phyloP scores from a whole-genome alignment of 2,329 filamentous ascomycete species.

The Ceratocystis papillata region DNA sequence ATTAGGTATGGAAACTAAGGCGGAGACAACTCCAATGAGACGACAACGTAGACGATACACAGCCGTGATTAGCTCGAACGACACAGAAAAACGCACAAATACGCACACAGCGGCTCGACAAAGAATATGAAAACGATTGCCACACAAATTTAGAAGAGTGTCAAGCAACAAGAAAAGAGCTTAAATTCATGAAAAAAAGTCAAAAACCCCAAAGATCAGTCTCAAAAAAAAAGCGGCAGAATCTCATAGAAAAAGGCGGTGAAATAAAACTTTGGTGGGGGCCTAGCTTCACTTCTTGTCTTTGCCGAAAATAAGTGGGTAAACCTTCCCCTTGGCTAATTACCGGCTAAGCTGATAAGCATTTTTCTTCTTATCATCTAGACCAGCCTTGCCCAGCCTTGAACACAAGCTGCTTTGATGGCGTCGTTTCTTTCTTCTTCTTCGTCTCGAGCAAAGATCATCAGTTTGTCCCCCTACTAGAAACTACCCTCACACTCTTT shows the following conservation, averaged over 20 bases:
- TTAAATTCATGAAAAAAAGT: background rate
- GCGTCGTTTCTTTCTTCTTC: slow-evolving; percentile 13
- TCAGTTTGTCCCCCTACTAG: background rate
- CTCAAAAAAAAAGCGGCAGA: slow-evolving; percentile 12
- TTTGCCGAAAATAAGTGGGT: background rate
- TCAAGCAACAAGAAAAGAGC: background rate
- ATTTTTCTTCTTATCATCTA: slow-evolving; percentile 1
- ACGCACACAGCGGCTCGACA: no score
- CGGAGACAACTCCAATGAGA: no score
- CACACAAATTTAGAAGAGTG: background rate
- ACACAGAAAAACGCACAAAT: no score
- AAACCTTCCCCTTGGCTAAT: background rate
- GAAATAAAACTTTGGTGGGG: slow-evolving; percentile 9
- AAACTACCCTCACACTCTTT: background rate
- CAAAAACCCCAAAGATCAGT: background rate
- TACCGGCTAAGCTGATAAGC: slow-evolving; percentile 21
- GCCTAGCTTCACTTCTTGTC: background rate
- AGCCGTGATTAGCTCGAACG: background rate
- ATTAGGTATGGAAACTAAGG: no score
- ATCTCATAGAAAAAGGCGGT: slow-evolving; percentile 12
- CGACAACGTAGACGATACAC: background rate
- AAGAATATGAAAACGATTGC: background rate
- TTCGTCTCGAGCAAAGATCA: slow-evolving; percentile 16
- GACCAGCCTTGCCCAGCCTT: slow-evolving; percentile 12
- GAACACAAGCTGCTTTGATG: slow-evolving; percentile 1